phyloP scores from a whole-genome alignment of 345 rosid species.

The Camelina hispida region DNA sequence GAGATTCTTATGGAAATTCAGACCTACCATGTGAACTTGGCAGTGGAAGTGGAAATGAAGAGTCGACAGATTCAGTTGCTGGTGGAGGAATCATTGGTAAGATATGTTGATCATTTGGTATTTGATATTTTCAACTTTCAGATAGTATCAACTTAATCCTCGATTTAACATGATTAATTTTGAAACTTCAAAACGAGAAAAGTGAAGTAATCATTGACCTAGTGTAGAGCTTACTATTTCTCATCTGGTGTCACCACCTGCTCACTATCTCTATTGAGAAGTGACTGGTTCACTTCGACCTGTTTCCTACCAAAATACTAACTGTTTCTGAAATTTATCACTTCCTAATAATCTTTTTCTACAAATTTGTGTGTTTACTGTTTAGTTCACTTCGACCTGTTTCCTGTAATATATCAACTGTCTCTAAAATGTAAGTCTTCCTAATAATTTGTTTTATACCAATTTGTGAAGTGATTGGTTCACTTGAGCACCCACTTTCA shows the following conservation, averaged over 20 bases:
- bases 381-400: conserved; percentile 12
- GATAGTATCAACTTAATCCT: conserved; percentile 10
- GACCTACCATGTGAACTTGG: conserved; percentile 97
- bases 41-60: conserved; percentile 89
- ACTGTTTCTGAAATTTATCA: conserved; percentile 1
- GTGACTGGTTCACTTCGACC: background rate
- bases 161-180: background rate
- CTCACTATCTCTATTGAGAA: background rate
- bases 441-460: conserved; percentile 20
- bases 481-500: conserved; percentile 80
- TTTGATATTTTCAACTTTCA: background rate
- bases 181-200: background rate
- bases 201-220: background rate
- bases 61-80: conserved; percentile 67
- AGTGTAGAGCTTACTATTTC: background rate
- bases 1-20: conserved; percentile 74
- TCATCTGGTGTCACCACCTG: background rate
- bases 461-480: conserved; percentile 82
- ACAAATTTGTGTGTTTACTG: conserved; percentile 1
- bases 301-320: background rate
- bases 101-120: background rate
- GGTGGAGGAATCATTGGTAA: conserved; percentile 95
- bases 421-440: background rate
- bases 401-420: conserved; percentile 3
- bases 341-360: conserved; percentile 5